Base-by-base conservation (phyloP, 768 basidiomycete genomes). In the Tylopilus plumbeoviolaceoides region DNA sequence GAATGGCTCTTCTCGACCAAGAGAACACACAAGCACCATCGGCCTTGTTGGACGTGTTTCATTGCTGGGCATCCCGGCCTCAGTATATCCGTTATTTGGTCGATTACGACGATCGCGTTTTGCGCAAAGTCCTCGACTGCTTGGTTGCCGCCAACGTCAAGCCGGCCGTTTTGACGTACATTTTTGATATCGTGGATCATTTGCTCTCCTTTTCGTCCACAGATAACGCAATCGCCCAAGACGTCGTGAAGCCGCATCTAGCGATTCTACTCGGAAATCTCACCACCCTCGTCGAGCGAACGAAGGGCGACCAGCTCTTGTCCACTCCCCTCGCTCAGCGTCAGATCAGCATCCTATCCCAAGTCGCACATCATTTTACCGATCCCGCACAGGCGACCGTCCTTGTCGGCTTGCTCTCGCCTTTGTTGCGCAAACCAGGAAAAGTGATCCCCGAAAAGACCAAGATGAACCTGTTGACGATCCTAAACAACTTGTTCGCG, bases 1-100 rank as follows among this genome's bases (percentile, higher is more conserved):
- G 97, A 7, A 75, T 99, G 21, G 72, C 81, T 0, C 68, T 73
- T 4, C 75, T 98, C 23, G 85, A 88, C 54, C 76, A 71, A 40
- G 97, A 98, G 69, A 98, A 95, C 61, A 91, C 88, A 0, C 95
- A 98, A 67, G 79, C 91, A 0, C 94, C 95, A 0, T 95, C 94
- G 0, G 84, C 90, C 0, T 75, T 95, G 17, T 73, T 99, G 40
- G 93, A 97, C 36, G 74, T 98, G 20, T 89, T 97, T 70, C 78
- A 83, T 53, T 72, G 79, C 7, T 95, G 94, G 89, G 81, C 90
- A 0, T 66, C 75, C 15, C 74, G 79, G 17, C 73, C 72, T 2
- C 75, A 82, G 12, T 79, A 84, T 54, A 75, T 79, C n/a, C 64
- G 66, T 9, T 85, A 83, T 65, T 75, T 98, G 25, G 83, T 86